Conservation (phyloP, 108 stramenopile species). For the Thalassiosira profunda region DNA sequence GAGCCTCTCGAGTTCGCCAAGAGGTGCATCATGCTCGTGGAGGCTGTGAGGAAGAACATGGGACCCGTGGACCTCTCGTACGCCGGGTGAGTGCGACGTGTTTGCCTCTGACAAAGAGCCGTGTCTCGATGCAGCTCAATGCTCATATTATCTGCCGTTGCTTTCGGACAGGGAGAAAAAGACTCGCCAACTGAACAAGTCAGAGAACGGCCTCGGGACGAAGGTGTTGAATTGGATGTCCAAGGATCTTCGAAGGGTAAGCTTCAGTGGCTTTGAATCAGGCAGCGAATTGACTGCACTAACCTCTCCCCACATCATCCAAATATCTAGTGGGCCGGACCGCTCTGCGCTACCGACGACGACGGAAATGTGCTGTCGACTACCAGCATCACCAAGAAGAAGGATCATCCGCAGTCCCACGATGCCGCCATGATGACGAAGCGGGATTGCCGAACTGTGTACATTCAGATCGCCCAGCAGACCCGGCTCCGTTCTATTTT, state of each 20-base stretch:
- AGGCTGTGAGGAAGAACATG: constrained; percentile 51
- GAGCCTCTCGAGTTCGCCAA: constrained; percentile 59
- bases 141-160: no score
- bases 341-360: constrained; percentile 59
- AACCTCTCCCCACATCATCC: no score
- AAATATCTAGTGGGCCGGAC: constrained; percentile 19
- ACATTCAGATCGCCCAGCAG: constrained; percentile 69
- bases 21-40: constrained; percentile 53
- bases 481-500: constrained; percentile 71
- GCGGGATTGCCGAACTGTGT: constrained; percentile 62
- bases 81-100: no score
- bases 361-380: constrained; percentile 50
- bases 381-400: constrained; percentile 54
- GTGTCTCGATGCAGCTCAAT: no score
- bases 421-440: constrained; percentile 70
- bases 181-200: constrained; percentile 42
- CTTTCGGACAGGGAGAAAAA: no score
- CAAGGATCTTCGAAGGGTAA: constrained; percentile 50
- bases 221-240: constrained; percentile 69
- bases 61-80: constrained; percentile 46
- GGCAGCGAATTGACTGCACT: neutral
- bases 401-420: constrained; percentile 47
- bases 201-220: constrained; percentile 73
- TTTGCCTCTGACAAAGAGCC: no score
- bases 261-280: neutral